Base-by-base conservation (phyloP, 192 early-diverging fungal genomes). In the Coemansia sp. region DNA sequence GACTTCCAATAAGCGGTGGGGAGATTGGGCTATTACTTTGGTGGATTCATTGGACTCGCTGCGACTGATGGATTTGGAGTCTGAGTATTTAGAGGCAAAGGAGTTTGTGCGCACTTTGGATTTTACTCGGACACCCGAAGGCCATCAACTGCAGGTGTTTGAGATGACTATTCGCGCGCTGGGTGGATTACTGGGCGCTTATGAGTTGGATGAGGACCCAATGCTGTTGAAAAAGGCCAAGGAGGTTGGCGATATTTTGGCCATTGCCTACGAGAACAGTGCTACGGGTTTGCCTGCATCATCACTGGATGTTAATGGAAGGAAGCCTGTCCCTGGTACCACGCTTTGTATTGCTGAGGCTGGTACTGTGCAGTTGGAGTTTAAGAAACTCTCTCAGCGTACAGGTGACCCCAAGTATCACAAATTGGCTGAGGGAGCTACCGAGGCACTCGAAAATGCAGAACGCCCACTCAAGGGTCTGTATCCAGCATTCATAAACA, bases 151-250 rank as follows among this genome's bases (percentile, higher is more conserved):
- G 1, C 36, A 25, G 22, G 56, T 83, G 50, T 93, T 94, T 62
- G 93, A 96, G 70, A 89, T 87, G 17, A 89, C 86, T 1, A 93
- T 94, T 51, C 79, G 92, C 15, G 86, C 91, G 9, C 64, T 96
- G 6, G 94, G 92, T 27, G 92, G 91, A 4, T 53, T 94, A 3
- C 66, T 97, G 17, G 82, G 83, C 28, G 87, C 91, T 1, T 89
- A 91, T 47, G 82, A 92, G 52, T 58, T 93, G 32, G 78, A 79
- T 29, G 65, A 83, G 30, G 86, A 89, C 41, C 60, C 67, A 3
- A 26, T 84, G 33, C 81, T 87, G 29, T 60, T 91, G 51, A 58
- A 66, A 4, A 89, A 88, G 65, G 91, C 92, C 1, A 53, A 66
- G 18, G 84, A 92, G 74, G 78, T 93, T 2, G 92, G 80, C 10